phyloP scores from a whole-genome alignment of 2,329 filamentous ascomycete species.

The Aureobasidium sp. region DNA sequence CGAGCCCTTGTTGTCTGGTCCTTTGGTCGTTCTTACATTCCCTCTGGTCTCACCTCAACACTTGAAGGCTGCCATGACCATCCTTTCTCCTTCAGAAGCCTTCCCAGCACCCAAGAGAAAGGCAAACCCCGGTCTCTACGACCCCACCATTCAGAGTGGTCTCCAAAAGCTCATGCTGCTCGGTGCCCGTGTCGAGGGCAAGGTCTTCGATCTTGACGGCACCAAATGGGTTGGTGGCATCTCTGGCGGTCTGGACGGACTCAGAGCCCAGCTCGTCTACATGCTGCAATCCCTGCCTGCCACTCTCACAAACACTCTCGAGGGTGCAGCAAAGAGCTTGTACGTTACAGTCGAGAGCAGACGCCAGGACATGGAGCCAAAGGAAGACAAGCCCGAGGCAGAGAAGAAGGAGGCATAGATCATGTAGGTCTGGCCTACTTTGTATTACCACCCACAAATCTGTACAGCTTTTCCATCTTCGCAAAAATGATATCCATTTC shows the following conservation, averaged over 20 bases:
- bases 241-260: constrained; percentile 67
- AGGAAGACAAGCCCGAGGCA: constrained; percentile 32
- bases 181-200: constrained; percentile 78
- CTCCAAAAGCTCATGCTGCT: constrained; percentile 81
- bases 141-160: constrained; percentile 67
- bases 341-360: constrained; percentile 84
- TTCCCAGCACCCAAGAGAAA: constrained; percentile 74
- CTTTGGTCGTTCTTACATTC: constrained; percentile 70
- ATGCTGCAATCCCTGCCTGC: constrained; percentile 75
- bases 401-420: constrained; percentile 10
- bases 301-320: constrained; percentile 67
- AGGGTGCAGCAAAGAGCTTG: constrained; percentile 69
- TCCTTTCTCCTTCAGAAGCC: constrained; percentile 62
- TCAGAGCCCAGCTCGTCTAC: constrained; percentile 71
- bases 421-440: neutral
- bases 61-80: constrained; percentile 68
- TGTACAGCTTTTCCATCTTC: constrained; percentile 6
- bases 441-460: constrained; percentile 6
- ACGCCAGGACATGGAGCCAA: constrained; percentile 63
- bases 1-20: constrained; percentile 69
- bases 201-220: constrained; percentile 69
- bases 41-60: constrained; percentile 77
- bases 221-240: constrained; percentile 67
- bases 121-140: constrained; percentile 73
- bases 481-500: constrained; percentile 9